Base-by-base conservation (phyloP, 2,329 filamentous ascomycete species). In the Clonostachys byssicola region DNA sequence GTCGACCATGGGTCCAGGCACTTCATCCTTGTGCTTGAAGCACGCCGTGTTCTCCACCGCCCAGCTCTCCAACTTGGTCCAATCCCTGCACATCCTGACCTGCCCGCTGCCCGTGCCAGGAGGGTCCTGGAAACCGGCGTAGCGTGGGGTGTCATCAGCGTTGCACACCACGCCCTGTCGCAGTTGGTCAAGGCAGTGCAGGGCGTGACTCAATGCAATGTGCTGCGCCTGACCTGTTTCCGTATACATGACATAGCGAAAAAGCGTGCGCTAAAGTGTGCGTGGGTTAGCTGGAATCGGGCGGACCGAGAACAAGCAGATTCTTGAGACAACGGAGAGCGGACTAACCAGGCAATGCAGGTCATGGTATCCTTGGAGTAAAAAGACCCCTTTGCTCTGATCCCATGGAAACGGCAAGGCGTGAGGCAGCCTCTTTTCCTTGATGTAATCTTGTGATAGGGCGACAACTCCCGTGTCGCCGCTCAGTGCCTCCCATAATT, bases 361-460 rank as follows among this genome's bases (percentile, higher is more conserved):
- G 38, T 56, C 55, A 46, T 65, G 60, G 42, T 49, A 56, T 6
- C 53, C 60, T 36, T 62, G 52, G 14, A 64, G 44, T 10, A 64
- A 46, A 42, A 62, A 64, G 10, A 63, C 41, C 3, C 60, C 58
- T 34, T 60, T 59, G 16, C 43, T 48, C 8, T 53, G 20, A 43
- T 64, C 62, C 61, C 61, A 65, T 1, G 62, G 61, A 43, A 62
- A 63, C 6, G 52, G 43, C 44, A 61, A 58, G 2, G 61, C 53
- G 2, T 16, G 46, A 3, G 46, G 53, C 16, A 63, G 51, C 10
- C 39, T 52, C 12, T 58, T 54, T 3, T 43, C 13, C 14, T 34
- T 38, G 8, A 49, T 52, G 46, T 47, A 60, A 6, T 54, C 49
- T 40, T 62, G 10, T n/a, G 34, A 36, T 10, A 36, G 51, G 10